Base-by-base conservation (phyloP, 2,329 filamentous ascomycete genomes). In the Scedosporium boydii region DNA sequence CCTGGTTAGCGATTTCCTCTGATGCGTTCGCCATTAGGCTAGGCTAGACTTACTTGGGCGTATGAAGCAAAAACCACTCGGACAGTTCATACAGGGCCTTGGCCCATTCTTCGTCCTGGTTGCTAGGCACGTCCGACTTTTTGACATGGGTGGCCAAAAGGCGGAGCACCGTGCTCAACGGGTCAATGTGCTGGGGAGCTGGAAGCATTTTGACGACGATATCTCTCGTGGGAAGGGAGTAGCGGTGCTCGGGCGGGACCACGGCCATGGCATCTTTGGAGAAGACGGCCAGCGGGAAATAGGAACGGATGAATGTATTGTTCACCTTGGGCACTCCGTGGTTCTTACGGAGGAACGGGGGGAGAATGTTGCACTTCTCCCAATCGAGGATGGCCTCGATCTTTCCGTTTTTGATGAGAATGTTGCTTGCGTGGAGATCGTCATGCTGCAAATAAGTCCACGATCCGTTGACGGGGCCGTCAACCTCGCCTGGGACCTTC, bases 311-410 rank as follows among this genome's bases (percentile, higher is more conserved):
- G 51, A 62, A 62, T 18, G 42, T 12, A 23, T 18, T 12, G 6
- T 62, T 58, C 1, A 64, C 14, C 6, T 59, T 16, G n/a, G n/a
- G 55, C n/a, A 63, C 51, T 7, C 29, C 48, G 2, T 56, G 44
- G 51, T 26, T 55, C 21, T 7, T 23, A 16, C 41, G 27, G 55
- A 65, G 55, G 10, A 57, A 38, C 18, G 58, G 63, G 1, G 65
- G 65, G 41, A 66, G 51, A 14, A 64, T 18, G 1, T 51, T 38
- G n/a, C 62, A 59, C 29, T 60, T 38, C 12, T 66, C 65, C 63
- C 64, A 66, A 3, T 64, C 65, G 55, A 66, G 34, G 6, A 66
- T 48, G 44, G 58, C 59, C 3, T 48, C 16, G 14, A 66, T 42
- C 23, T 60, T 21, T 5, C 42, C 41, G 16, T 48, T 44, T 41